Base-by-base conservation (phyloP, 352 stramenopile genomes). In the Achlya hypogyna region DNA sequence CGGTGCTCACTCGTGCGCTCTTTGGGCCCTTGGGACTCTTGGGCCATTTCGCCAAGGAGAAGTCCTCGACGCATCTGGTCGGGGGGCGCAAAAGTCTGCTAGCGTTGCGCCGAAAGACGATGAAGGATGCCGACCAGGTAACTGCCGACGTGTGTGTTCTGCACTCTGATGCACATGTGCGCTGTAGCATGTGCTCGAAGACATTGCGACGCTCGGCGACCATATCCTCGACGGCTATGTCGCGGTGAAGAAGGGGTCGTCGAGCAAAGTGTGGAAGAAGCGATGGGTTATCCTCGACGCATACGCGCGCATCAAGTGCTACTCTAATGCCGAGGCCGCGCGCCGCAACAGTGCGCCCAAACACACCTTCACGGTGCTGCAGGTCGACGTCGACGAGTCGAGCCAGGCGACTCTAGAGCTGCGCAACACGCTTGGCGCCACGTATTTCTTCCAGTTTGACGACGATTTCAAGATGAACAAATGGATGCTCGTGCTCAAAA, bases 221-320 rank as follows among this genome's bases (percentile, higher is more conserved):
- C 79, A 82, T 34, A 42, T 72, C 31, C 66, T 93, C 51, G 80
- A 91, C 51, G 85, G 83, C 34, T 93, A 84, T 81, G 70, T 91
- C 54, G 72, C 91, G 0, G 81, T 93, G 35, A 91, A 93, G 67
- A 89, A 88, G 65, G 81, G 78, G 4, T 43, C 78, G 34, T 78
- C 85, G 59, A 82, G 81, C 23, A 87, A 86, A 53, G 79, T 87
- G 70, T 93, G 85, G 85, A 91, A 93, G 72, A 93, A 93, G 53
- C 80, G 83, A 34, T 93, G 78, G 59, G 81, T 91, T 16, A 75
- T 89, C 49, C 71, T 93, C 43, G 82, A 91, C 69, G 74, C 71
- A 14, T 86, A 91, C 63, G 82, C 79, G 22, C 73, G 83, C 54
- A 73, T 93, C 66, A 89, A 88, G 73, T 91, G 89, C 67, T 93